Percentiles rank a stretch among this genome's conserved stretches.
Conservation (phyloP, 2,329 filamentous ascomycete genomes). For the Aureobasidium sp. region DNA sequence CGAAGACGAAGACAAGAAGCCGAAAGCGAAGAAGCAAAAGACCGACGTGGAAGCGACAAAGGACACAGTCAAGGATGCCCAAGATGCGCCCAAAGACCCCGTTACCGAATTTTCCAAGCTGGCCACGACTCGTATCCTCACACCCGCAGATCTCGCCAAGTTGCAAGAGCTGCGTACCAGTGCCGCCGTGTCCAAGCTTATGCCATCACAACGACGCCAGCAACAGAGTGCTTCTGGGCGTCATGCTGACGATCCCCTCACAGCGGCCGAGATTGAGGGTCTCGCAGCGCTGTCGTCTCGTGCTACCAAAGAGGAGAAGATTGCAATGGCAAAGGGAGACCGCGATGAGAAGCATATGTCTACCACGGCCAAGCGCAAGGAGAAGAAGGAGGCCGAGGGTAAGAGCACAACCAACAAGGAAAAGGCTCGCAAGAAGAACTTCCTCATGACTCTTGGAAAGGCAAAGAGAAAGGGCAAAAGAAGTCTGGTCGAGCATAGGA, state of each 20-base stretch:
- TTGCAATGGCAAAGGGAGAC: conserved; percentile 75
- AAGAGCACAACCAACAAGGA: conserved; percentile 98
- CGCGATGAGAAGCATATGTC: conserved; percentile 68
- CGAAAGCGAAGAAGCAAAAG: conserved; percentile 57
- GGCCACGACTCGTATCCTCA: conserved; percentile 89
- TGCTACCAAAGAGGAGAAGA: conserved; percentile 80
- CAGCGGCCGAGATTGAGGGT: conserved; percentile 85
- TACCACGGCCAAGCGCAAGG: conserved; percentile 74
- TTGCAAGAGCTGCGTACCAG: conserved; percentile 77
- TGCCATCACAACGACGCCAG: conserved; percentile 38
- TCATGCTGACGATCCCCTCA: conserved; percentile 81
- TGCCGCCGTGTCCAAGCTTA: conserved; percentile 59
- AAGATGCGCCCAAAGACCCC: conserved; percentile 35
- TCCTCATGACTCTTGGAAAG: conserved; percentile 96
- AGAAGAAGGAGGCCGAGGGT: conserved; percentile 79
- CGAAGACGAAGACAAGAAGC: conserved; percentile 59
- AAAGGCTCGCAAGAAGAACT: conserved; percentile 96
- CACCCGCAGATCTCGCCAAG: conserved; percentile 91
- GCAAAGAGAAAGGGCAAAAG: conserved; percentile 93
- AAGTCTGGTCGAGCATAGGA: conserved; percentile 78
- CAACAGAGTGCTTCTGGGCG: conserved; percentile 39
- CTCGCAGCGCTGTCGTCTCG: conserved; percentile 71
- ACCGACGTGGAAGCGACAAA: conserved; percentile 32
- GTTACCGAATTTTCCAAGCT: conserved; percentile 52
- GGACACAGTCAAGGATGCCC: conserved; percentile 23